Evolutionary conservation across 345 rosid species (phyloP).

Genomic region (Tarenaya hassleriana): DNA sequence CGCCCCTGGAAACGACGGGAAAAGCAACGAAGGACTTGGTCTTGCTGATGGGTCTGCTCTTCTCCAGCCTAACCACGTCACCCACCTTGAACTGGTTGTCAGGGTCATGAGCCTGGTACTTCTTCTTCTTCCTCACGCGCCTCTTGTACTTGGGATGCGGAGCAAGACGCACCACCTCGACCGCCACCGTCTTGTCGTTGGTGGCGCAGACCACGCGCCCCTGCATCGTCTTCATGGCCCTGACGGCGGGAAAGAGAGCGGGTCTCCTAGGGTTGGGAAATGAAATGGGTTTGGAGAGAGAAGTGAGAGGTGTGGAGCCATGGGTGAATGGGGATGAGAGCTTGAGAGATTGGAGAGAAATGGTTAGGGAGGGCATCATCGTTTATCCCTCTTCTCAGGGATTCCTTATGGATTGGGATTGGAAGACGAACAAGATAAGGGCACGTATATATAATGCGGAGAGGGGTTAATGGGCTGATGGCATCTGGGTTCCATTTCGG

Average conservation of each 20-base stretch:
- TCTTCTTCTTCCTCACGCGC: conserved; percentile 81
- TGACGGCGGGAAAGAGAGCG: conserved; percentile 37
- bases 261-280: conserved; percentile 16
- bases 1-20: conserved; percentile 32
- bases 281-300: conserved; percentile 41
- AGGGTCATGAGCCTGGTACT: conserved; percentile 91
- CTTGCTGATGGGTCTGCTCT: conserved; percentile 82
- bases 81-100: conserved; percentile 74
- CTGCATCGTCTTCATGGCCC: conserved; percentile 68
- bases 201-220: conserved; percentile 81
- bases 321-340: conserved; percentile 44
- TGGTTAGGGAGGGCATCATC: conserved; percentile 31
- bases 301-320: conserved; percentile 45
- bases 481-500: no score
- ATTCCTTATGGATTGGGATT: conserved; percentile 6
- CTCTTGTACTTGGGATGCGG: conserved; percentile 88
- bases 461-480: no score
- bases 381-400: neutral
- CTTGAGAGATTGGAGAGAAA: conserved; percentile 39
- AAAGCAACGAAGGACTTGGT: conserved; percentile 67
- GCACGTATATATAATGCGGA: neutral
- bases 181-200: conserved; percentile 79
- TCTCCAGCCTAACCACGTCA: conserved; percentile 63
- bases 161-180: conserved; percentile 66
- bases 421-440: conserved; percentile 16